Conservation (phyloP, 2,329 filamentous ascomycete species). For the Cytospora piceae region DNA sequence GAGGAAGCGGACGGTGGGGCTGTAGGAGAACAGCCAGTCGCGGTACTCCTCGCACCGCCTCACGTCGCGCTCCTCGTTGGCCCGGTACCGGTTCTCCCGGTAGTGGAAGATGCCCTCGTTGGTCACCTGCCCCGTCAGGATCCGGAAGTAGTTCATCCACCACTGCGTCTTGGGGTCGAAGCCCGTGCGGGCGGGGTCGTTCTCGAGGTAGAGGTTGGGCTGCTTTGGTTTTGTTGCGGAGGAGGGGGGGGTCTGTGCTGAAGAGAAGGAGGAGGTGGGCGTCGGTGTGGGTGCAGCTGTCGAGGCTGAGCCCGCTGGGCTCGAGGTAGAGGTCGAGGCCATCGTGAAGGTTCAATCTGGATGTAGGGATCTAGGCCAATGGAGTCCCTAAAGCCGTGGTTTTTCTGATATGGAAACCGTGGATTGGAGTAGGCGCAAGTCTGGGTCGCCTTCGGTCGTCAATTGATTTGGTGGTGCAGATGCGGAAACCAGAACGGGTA, state of each 20-base stretch:
- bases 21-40: conserved; percentile 83
- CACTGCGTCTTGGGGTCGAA: conserved; percentile 63
- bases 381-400: background rate
- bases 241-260: conserved; percentile 20
- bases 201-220: conserved; percentile 48
- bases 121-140: conserved; percentile 75
- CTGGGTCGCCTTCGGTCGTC: background rate
- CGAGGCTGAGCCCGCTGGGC: conserved; percentile 18
- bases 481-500: background rate
- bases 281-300: conserved; percentile 2
- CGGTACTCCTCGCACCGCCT: conserved; percentile 78
- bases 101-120: conserved; percentile 73
- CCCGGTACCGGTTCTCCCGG: conserved; percentile 73
- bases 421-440: background rate
- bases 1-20: conserved; percentile 85
- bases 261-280: conserved; percentile 1
- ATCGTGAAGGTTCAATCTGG: conserved; percentile 29
- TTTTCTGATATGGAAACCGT: background rate
- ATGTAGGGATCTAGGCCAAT: background rate
- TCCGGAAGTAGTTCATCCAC: conserved; percentile 87
- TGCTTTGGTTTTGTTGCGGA: conserved; percentile 14
- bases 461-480: background rate
- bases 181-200: conserved; percentile 64
- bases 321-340: conserved; percentile 29
- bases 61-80: conserved; percentile 79